Evolutionary conservation across 371 early-diverging fungal species (phyloP), one percentile per base, ranked within the genome.

Genomic region (Racocetra persica): DNA sequence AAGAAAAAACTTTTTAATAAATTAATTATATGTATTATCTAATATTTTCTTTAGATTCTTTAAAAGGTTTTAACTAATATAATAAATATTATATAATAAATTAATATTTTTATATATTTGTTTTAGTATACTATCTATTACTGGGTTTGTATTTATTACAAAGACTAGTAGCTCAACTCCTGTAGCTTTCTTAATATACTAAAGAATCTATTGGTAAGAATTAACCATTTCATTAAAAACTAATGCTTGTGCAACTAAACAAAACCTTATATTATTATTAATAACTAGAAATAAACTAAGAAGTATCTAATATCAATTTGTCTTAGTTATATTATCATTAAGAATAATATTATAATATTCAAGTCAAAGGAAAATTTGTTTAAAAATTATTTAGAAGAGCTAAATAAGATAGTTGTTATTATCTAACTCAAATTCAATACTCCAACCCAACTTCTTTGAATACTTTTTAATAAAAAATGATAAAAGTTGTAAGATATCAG

Each of bases 261-360:
- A 73, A 24, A 41, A 81, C n/a, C 66, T 81, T 14, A 69, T 80
- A 62, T 81, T 79, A 18, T 57, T 80, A 52, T 83, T 80, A 2
- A 83, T 80, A 22, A 73, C 73, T 2, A 82, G 80, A 32, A 82
- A 51, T 0, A 62, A 74, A 3, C n/a, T 67, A 0, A 83, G 18
- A 18, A 28, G 59, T 67, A 81, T 80, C 51, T 69, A n/a, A 71
- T 38, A 38, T 38, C 2, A 14, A 38, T 38, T 38, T 2, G 2
- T 38, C 2, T 38, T 38, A 38, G 38, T 7, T 38, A 8, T 38
- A 38, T 38, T 38, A 38, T 1, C 38, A 38, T 38, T 38, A 7
- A 38, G 38, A 38, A 38, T 38, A 8, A 38, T 8, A 1, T 38
- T 38, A 38, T 2, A 8, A 38, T 38, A 38, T 38, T 38, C 38